A percentile compares a stretch with the other conserved stretches of the same genome.
Conservation (phyloP, 2,329 filamentous ascomycete species). For the Hypoxylon sp. region DNA sequence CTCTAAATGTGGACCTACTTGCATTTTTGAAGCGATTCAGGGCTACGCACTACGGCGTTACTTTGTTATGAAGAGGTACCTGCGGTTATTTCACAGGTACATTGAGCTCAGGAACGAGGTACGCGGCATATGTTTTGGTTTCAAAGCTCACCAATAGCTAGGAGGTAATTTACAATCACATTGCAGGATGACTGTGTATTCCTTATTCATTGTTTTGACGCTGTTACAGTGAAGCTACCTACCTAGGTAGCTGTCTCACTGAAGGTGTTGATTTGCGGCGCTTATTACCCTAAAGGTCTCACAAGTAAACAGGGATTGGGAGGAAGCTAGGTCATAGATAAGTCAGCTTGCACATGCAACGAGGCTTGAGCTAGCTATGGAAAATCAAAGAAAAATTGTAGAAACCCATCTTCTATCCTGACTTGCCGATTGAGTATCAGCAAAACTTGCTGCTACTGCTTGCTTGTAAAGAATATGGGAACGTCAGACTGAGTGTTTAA, state of each 20-base stretch:
- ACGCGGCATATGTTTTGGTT: constrained; percentile 5
- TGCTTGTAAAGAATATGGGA: background rate
- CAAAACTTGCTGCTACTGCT: background rate
- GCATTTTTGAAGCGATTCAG: constrained; percentile 47
- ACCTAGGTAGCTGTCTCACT: constrained; percentile 13
- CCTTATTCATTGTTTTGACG: constrained; percentile 5
- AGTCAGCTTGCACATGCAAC: constrained; percentile 28
- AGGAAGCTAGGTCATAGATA: constrained; percentile 37
- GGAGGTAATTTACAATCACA: constrained; percentile 18
- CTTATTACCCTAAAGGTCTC: constrained; percentile 29
- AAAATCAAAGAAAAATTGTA: constrained; percentile 32
- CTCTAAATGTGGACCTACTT: constrained; percentile 45
- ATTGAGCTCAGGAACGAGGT: constrained; percentile 26
- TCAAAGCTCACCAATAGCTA: background rate
- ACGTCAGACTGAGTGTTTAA: constrained; percentile 15
- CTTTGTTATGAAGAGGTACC: constrained; percentile 36
- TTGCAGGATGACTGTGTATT: constrained; percentile 1
- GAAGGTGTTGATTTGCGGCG: constrained; percentile 28
- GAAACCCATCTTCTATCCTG: constrained; percentile 1
- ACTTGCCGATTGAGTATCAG: constrained; percentile 9
- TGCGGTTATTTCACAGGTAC: constrained; percentile 42
- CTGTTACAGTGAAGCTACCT: constrained; percentile 26
- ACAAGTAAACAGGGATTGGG: constrained; percentile 26
- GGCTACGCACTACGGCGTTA: constrained; percentile 39
- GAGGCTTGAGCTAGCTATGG: constrained; percentile 26